These are phyloP conservation scores for Iberis pinnata DNA, from an alignment of 345 rosid genomes.

Conservation along the genomic window DNA sequence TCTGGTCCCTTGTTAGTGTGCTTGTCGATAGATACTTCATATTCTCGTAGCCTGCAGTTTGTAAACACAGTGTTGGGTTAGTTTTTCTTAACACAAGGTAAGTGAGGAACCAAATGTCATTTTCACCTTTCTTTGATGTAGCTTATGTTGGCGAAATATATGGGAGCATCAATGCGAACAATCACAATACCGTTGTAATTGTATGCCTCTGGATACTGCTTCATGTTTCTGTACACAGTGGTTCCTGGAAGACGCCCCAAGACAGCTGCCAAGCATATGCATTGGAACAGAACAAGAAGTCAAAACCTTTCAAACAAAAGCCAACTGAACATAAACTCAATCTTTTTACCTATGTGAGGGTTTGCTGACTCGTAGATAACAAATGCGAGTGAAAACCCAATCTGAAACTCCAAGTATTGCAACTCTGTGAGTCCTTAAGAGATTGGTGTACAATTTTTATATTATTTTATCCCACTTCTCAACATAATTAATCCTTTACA, in stretches of 20 bases:
- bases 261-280: constrained; percentile 52
- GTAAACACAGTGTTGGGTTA: neutral
- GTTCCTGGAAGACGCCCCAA: constrained; percentile 98
- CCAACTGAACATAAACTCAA: neutral
- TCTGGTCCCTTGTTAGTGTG: constrained; percentile 63
- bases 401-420: constrained; percentile 42
- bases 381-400: constrained; percentile 89
- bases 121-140: constrained; percentile 80
- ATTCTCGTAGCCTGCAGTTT: constrained; percentile 65
- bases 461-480: neutral
- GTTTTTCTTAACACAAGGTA: neutral
- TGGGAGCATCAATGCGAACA: constrained; percentile 91
- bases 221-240: constrained; percentile 77
- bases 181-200: constrained; percentile 86
- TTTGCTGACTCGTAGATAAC: constrained; percentile 98
- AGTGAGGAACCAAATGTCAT: neutral
- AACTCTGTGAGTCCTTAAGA: constrained; percentile 15
- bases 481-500: neutral
- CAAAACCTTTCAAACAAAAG: neutral
- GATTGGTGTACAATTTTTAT: no score
- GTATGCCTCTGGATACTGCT: constrained; percentile 93
- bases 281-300: constrained; percentile 4
- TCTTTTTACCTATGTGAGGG: constrained; percentile 87
- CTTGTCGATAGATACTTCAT: constrained; percentile 65
- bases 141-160: constrained; percentile 93